A percentile compares a stretch with the other conserved stretches of the same genome.
These are phyloP conservation scores for Ceratobasidium sp. DNA, from an alignment of 1,284 basidiomycete genomes.

Conservation along the genomic window DNA sequence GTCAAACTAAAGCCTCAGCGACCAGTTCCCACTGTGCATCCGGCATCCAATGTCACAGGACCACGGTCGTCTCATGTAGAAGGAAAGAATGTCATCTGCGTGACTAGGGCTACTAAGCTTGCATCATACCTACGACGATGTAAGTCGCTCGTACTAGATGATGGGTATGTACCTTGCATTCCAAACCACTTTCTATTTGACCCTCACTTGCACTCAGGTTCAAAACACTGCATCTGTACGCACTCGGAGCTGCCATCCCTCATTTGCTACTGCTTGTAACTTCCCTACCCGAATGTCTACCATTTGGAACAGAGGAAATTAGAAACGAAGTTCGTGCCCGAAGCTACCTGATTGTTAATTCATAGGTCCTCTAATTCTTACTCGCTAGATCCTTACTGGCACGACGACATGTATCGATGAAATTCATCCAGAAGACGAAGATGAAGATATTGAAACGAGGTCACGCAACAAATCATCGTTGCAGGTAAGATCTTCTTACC, in stretches of 20 bases:
- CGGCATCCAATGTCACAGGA: constrained; percentile 75
- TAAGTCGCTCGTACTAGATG: constrained; percentile 74
- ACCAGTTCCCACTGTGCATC: constrained; percentile 78
- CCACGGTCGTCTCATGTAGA: constrained; percentile 78
- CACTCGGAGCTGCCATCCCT: constrained; percentile 88
- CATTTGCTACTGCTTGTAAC: constrained; percentile 75
- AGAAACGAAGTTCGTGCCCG: constrained; percentile 48
- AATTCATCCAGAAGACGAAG: constrained; percentile 64
- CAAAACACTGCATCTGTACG: constrained; percentile 76
- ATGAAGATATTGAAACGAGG: constrained; percentile 68
- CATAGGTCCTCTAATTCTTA: too few species aligned
- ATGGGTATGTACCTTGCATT: constrained; percentile 63
- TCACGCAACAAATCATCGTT: constrained; percentile 24
- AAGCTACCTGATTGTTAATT: neutral
- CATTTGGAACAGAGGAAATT: constrained; percentile 70
- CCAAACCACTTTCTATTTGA: neutral
- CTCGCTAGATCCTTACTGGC: constrained; percentile 66
- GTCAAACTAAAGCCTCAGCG: constrained; percentile 73
- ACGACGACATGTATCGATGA: constrained; percentile 83
- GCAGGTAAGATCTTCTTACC: constrained; percentile 3
- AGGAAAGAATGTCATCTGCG: constrained; percentile 78
- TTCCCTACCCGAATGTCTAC: constrained; percentile 77
- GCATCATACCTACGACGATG: constrained; percentile 81
- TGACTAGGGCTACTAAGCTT: constrained; percentile 79
- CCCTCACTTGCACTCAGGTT: constrained; percentile 58